Conservation (phyloP, 2,329 filamentous ascomycete species). For the Fusarium sp. region DNA sequence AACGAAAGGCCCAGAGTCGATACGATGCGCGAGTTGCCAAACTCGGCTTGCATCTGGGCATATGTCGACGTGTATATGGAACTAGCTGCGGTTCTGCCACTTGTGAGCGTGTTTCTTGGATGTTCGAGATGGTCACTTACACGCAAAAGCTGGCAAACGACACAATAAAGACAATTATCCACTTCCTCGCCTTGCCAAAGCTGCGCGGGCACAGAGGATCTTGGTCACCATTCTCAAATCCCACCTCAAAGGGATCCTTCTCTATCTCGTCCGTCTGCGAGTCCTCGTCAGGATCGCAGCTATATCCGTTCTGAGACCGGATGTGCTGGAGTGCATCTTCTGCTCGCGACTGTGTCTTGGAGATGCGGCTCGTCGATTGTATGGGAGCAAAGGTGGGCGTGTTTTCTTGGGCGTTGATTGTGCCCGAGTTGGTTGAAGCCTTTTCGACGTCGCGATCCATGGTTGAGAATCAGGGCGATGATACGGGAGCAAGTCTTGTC, state of each 20-base stretch:
- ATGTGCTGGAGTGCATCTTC: conserved; percentile 38
- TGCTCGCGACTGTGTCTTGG: conserved; percentile 14
- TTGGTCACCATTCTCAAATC: conserved; percentile 76
- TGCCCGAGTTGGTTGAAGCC: conserved; percentile 28
- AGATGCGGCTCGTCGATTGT: conserved; percentile 13
- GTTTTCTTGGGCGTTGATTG: background rate
- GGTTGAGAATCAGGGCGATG: background rate
- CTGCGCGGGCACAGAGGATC: conserved; percentile 83
- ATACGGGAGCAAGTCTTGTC: background rate
- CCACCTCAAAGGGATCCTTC: conserved; percentile 73
- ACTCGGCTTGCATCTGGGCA: conserved; percentile 79
- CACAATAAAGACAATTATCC: conserved; percentile 83
- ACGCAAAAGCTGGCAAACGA: conserved; percentile 82
- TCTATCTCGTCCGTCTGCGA: conserved; percentile 31
- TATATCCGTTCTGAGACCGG: conserved; percentile 60
- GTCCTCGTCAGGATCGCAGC: conserved; percentile 47
- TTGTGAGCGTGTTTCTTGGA: background rate
- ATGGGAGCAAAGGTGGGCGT: conserved; percentile 24
- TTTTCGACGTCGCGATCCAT: conserved; percentile 46
- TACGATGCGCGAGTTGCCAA: conserved; percentile 76
- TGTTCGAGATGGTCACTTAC: conserved; percentile 64
- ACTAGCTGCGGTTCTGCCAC: conserved; percentile 78
- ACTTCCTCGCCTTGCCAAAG: conserved; percentile 75
- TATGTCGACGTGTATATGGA: conserved; percentile 94
- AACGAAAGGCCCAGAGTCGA: conserved; percentile 84